Evolutionary conservation across 164 flowering plant species (phyloP).

Genomic region (Cinnamomum micranthum): DNA sequence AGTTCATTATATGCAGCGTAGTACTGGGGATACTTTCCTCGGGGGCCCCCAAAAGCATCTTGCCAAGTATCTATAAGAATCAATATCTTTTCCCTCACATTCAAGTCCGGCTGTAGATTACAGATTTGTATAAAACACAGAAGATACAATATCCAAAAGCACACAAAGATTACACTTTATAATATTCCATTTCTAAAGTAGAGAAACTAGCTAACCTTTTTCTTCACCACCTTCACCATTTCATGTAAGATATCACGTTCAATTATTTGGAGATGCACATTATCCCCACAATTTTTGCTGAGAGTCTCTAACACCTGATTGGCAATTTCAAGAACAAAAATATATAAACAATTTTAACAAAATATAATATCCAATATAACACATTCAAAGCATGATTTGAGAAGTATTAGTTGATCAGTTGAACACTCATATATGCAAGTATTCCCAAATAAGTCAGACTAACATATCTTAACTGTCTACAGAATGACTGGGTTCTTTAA

Average conservation of each 20-base stretch:
- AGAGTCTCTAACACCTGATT: conserved; percentile 82
- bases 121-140: background rate
- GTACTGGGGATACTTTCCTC: conserved; percentile 85
- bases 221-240: conserved; percentile 92
- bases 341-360: background rate
- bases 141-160: background rate
- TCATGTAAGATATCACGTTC: conserved; percentile 91
- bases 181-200: background rate
- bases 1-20: conserved; percentile 78
- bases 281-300: conserved; percentile 93
- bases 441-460: background rate
- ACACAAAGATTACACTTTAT: background rate
- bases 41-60: conserved; percentile 85
- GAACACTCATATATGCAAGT: background rate
- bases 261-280: conserved; percentile 63
- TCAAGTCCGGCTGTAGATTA: conserved; percentile 72
- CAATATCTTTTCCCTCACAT: conserved; percentile 87
- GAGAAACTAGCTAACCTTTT: conserved; percentile 47
- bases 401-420: background rate
- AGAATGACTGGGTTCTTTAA: background rate
- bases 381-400: background rate
- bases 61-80: conserved; percentile 92
- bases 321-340: conserved; percentile 3
- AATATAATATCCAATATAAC: background rate
- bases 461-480: background rate